A percentile compares a stretch with the other conserved stretches of the same genome.
Conservation (phyloP, 495 filamentous ascomycete genomes). For the Xylaria cubensis region DNA sequence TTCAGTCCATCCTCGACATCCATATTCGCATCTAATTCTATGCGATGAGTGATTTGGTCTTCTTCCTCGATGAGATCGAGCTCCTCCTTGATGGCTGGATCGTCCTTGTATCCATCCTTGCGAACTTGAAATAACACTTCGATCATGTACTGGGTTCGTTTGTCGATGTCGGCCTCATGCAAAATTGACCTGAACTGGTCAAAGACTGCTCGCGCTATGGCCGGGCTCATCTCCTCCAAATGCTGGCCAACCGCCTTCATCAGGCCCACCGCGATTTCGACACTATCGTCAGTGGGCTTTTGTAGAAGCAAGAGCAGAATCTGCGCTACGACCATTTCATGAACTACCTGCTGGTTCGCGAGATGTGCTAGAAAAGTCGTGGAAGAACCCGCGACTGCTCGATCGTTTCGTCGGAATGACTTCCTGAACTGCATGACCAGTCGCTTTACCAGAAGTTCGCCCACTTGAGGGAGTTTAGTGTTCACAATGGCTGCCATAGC, state of each 20-base stretch:
- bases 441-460: conserved; percentile 85
- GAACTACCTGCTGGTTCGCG: conserved; percentile 92
- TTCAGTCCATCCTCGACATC: conserved; percentile 86
- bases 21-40: conserved; percentile 79
- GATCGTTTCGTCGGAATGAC: conserved; percentile 95
- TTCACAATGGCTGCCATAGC: conserved; percentile 96
- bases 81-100: conserved; percentile 88
- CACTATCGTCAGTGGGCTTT: conserved; percentile 96
- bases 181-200: conserved; percentile 95
- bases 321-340: conserved; percentile 90
- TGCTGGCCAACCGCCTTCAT: conserved; percentile 91
- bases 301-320: conserved; percentile 86
- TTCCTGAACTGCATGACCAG: conserved; percentile 93
- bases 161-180: conserved; percentile 95
- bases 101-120: conserved; percentile 96
- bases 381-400: conserved; percentile 87
- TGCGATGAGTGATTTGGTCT: conserved; percentile 91
- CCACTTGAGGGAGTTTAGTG: conserved; percentile 93
- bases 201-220: conserved; percentile 86
- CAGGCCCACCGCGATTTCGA: conserved; percentile 94
- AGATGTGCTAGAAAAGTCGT: conserved; percentile 95
- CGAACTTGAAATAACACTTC: conserved; percentile 96
- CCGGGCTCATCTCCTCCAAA: conserved; percentile 88
- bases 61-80: conserved; percentile 96
- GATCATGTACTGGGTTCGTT: conserved; percentile 97